Percentiles rank a stretch among this genome's conserved stretches.
phyloP scores from a whole-genome alignment of 257 asterid species.

The Solanum paucissectum region DNA sequence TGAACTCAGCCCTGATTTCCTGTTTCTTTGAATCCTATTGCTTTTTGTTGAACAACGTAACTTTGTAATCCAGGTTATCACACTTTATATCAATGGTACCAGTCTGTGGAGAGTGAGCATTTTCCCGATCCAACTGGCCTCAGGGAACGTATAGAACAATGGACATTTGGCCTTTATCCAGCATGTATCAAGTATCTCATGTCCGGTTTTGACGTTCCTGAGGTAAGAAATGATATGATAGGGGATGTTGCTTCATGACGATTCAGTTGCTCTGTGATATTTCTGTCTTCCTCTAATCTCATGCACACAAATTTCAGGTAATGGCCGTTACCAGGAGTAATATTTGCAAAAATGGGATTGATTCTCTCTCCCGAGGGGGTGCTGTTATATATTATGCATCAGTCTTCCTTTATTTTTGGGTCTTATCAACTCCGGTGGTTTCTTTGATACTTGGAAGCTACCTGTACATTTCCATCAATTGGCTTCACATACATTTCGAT shows the following conservation, averaged over 20 bases:
- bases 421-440: slow-evolving; percentile 91
- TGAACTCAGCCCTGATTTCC: not conserved
- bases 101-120: slow-evolving; percentile 82
- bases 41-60: not conserved
- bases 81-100: slow-evolving; percentile 89
- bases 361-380: slow-evolving; percentile 69
- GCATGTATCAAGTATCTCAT: slow-evolving; percentile 95
- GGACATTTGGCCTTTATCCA: slow-evolving; percentile 97
- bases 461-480: slow-evolving; percentile 85
- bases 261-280: not conserved
- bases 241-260: not conserved
- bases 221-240: slow-evolving; percentile 27
- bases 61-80: slow-evolving; percentile 60
- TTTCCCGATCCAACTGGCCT: slow-evolving; percentile 98
- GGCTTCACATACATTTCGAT: slow-evolving; percentile 96
- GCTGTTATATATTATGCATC: slow-evolving; percentile 87
- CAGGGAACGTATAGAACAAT: slow-evolving; percentile 81
- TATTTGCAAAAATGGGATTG: slow-evolving; percentile 88
- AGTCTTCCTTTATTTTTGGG: slow-evolving; percentile 95
- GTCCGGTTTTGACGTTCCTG: slow-evolving; percentile 97
- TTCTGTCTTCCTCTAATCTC: not conserved
- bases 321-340: slow-evolving; percentile 88
- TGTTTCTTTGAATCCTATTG: not conserved
- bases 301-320: slow-evolving; percentile 35
- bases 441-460: slow-evolving; percentile 94